phyloP scores from a whole-genome alignment of 2,329 filamentous ascomycete species.

The Apiospora aurea region DNA sequence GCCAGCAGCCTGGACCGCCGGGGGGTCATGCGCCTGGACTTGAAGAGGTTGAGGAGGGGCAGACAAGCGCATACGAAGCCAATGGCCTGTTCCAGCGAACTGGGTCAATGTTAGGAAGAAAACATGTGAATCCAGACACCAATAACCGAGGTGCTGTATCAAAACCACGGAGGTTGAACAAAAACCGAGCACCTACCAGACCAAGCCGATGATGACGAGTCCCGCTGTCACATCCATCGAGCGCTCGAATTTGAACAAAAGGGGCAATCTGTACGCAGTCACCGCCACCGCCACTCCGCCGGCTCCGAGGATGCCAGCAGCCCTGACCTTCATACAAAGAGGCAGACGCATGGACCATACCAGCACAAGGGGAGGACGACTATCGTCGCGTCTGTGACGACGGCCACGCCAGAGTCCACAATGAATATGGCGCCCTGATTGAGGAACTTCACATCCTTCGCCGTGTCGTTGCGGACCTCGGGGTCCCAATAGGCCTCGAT shows the following conservation, averaged over 20 bases:
- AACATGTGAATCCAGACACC: too few species aligned
- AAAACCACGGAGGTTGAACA: not conserved
- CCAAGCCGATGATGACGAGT: not conserved
- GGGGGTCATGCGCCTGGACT: not conserved
- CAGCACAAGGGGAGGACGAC: not conserved
- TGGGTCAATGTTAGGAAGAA: not conserved
- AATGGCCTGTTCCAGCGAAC: not conserved
- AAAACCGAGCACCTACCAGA: not conserved
- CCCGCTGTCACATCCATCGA: not conserved
- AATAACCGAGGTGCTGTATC: not conserved
- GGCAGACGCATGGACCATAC: not conserved
- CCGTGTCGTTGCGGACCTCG: not conserved
- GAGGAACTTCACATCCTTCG: not conserved
- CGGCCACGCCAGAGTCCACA: not conserved
- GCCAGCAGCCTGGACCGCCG: not conserved
- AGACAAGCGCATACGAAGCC: constrained; percentile 19
- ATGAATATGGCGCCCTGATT: not conserved
- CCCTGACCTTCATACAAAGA: not conserved
- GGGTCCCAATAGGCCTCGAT: not conserved
- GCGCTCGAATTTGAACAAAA: not conserved
- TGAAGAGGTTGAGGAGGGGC: not conserved
- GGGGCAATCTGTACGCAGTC: not conserved
- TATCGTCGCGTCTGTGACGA: constrained; percentile 4
- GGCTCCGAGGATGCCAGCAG: not conserved
- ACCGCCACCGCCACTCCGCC: constrained; percentile 11